These are phyloP conservation scores for Aspergillus oerlinghausenensis DNA, from an alignment of 2,329 filamentous ascomycete species.

Conservation along the genomic window DNA sequence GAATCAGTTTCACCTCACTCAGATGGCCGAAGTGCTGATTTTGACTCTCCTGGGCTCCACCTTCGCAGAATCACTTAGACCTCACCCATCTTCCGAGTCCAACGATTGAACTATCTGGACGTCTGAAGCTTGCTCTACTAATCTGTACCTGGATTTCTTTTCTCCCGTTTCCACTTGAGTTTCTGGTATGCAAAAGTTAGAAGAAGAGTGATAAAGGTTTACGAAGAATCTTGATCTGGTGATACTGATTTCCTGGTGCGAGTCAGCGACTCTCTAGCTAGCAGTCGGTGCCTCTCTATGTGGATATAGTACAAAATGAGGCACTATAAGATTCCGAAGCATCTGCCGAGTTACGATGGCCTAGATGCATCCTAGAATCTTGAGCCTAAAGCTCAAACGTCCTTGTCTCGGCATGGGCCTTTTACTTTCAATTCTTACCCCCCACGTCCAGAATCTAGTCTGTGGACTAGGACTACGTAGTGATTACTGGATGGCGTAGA, in stretches of 20 bases:
- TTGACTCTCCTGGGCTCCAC: neutral
- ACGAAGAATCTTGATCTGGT: neutral
- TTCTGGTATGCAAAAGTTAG: neutral
- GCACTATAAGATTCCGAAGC: neutral
- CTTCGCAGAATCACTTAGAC: too few species aligned
- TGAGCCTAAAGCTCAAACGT: too few species aligned
- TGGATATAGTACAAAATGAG: neutral
- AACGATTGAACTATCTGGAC: neutral
- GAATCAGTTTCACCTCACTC: neutral
- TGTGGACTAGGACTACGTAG: too few species aligned
- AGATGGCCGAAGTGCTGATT: neutral
- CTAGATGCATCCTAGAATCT: neutral
- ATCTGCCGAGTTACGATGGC: neutral
- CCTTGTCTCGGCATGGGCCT: neutral
- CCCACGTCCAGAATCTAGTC: neutral
- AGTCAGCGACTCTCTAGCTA: neutral
- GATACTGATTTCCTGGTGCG: neutral
- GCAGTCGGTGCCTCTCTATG: neutral
- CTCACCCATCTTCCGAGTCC: neutral
- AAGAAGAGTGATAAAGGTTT: neutral
- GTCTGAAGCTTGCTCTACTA: neutral
- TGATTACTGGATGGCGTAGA: neutral
- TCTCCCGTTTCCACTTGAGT: neutral
- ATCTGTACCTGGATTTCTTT: neutral
- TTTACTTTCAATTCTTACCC: neutral